Evolutionary conservation across 2,329 filamentous ascomycete genomes (phyloP).

Genomic region (Teratosphaeria pseudoeucalypti): DNA sequence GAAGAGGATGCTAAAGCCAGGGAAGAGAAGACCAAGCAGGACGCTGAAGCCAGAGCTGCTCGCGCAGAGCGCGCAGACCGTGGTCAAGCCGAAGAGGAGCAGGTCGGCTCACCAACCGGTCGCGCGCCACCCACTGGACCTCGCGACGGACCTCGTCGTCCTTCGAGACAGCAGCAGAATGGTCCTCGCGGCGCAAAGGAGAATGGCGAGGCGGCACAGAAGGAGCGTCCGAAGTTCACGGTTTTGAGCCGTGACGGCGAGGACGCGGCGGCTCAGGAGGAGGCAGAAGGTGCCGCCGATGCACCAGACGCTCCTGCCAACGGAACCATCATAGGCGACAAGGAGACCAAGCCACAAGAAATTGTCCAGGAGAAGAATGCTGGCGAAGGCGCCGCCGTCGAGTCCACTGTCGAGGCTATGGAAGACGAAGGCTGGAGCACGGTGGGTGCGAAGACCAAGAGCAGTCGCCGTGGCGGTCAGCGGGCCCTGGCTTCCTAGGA

Average conservation of each 20-base stretch:
- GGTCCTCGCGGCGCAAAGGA: constrained; percentile 25
- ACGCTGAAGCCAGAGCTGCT: constrained; percentile 51
- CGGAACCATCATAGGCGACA: constrained; percentile 40
- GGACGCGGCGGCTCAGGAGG: constrained; percentile 22
- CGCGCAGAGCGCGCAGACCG: constrained; percentile 22
- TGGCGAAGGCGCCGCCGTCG: constrained; percentile 27
- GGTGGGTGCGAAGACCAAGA: constrained; percentile 38
- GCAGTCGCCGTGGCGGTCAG: constrained; percentile 31
- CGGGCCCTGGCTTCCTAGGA: constrained; percentile 39
- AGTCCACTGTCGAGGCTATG: constrained; percentile 35
- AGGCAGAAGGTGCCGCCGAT: constrained; percentile 30
- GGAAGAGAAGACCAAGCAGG: constrained; percentile 50
- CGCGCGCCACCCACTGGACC: constrained; percentile 12
- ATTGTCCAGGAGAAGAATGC: constrained; percentile 37
- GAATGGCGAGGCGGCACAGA: constrained; percentile 25
- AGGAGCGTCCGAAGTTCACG: constrained; percentile 25
- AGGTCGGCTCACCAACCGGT: constrained; percentile 35
- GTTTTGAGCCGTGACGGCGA: constrained; percentile 39
- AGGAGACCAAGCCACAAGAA: constrained; percentile 47
- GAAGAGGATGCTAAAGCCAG: constrained; percentile 79
- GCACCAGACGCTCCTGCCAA: constrained; percentile 39
- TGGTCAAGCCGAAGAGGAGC: constrained; percentile 22
- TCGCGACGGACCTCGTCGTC: constrained; percentile 9
- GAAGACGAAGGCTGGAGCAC: constrained; percentile 47
- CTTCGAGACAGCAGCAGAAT: constrained; percentile 21